These are phyloP conservation scores for Arthrinium phaeospermum DNA, from an alignment of 2,329 filamentous ascomycete species.

Conservation along the genomic window DNA sequence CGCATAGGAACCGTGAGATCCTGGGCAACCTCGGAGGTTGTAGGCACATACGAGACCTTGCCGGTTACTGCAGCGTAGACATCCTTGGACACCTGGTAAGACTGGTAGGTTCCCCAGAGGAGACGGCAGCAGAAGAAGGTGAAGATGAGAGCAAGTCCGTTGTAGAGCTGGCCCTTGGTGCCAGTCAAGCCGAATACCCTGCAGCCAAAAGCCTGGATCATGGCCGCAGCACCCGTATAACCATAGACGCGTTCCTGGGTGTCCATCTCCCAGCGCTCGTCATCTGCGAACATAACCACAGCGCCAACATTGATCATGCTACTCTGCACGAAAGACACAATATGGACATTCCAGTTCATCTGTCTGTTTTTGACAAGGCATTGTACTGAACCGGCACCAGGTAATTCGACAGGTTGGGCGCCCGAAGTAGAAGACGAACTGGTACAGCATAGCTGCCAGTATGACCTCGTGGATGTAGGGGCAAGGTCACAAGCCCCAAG, in stretches of 20 bases:
- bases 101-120: conserved; percentile 78
- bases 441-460: conserved; percentile 70
- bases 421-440: conserved; percentile 66
- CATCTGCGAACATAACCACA: conserved; percentile 74
- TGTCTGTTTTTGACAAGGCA: conserved; percentile 66
- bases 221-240: conserved; percentile 73
- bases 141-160: conserved; percentile 73
- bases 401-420: conserved; percentile 67
- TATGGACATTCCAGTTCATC: conserved; percentile 85
- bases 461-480: conserved; percentile 79
- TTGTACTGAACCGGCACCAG: conserved; percentile 70
- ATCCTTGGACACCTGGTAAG: conserved; percentile 71
- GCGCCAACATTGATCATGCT: conserved; percentile 74
- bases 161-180: conserved; percentile 74
- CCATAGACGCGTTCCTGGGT: conserved; percentile 76
- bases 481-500: conserved; percentile 68
- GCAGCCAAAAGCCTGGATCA: conserved; percentile 78
- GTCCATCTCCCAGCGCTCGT: conserved; percentile 70
- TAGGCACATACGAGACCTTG: conserved; percentile 41
- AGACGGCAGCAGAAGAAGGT: conserved; percentile 81
- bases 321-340: conserved; percentile 83
- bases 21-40: conserved; percentile 39
- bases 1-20: conserved; percentile 41
- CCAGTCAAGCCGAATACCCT: conserved; percentile 84
- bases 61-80: conserved; percentile 65